Conservation (phyloP, 83 land plant genomes). For the Picea abies region DNA sequence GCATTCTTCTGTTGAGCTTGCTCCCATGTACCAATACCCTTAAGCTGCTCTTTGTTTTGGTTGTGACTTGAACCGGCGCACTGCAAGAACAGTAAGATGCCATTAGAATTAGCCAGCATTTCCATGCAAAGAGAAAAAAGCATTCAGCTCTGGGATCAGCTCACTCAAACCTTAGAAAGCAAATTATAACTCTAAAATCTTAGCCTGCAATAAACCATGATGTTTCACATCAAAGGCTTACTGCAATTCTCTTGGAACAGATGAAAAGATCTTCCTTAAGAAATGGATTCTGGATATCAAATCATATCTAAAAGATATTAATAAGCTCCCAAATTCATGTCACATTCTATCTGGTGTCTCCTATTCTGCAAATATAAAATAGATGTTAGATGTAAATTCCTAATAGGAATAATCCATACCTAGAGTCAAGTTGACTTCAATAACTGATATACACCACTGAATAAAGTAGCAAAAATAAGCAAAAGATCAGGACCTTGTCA, state of each 20-base stretch:
- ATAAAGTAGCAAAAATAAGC: conserved; percentile 4
- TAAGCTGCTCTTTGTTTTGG: not conserved
- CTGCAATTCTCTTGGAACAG: not conserved
- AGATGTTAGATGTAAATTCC: not conserved
- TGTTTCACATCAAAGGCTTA: not conserved
- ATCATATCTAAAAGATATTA: not conserved
- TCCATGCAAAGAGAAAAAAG: not conserved
- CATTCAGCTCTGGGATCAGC: not conserved
- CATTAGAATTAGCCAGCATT: not conserved
- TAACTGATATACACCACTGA: conserved; percentile 3
- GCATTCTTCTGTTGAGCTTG: conserved; percentile 3
- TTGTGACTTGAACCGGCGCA: not conserved
- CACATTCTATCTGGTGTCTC: not conserved
- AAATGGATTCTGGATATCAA: not conserved
- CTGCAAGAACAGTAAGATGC: not conserved
- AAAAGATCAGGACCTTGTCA: conserved; percentile 1
- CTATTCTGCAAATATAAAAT: not conserved
- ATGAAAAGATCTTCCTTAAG: not conserved
- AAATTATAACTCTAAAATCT: not conserved
- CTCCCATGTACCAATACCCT: not conserved
- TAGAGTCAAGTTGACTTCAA: not conserved
- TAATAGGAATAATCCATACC: conserved; percentile 8
- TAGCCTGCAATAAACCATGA: not conserved
- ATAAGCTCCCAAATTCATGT: not conserved
- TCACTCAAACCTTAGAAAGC: too few species aligned